These are phyloP conservation scores for Leccinum truebloodii DNA, from an alignment of 768 basidiomycete species.

Conservation along the genomic window DNA sequence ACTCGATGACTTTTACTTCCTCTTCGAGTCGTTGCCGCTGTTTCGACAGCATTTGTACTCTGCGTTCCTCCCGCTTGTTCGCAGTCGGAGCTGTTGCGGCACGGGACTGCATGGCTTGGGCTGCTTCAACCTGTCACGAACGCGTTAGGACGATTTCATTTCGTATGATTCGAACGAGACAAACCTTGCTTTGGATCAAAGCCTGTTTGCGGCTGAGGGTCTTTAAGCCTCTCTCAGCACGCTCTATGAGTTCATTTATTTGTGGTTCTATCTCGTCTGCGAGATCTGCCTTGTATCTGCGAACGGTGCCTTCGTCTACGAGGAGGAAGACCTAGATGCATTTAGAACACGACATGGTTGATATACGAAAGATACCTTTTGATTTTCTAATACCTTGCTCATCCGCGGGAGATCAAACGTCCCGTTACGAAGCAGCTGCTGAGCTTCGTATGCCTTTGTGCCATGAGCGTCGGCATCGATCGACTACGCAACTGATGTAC, in stretches of 20 bases:
- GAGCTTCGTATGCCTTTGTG: conserved; percentile 63
- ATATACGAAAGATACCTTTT: conserved; percentile 48
- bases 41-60: conserved; percentile 61
- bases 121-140: conserved; percentile 52
- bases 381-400: conserved; percentile 63
- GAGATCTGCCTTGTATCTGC: conserved; percentile 71
- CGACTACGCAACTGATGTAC: conserved; percentile 32
- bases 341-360: conserved; percentile 7
- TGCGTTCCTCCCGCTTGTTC: conserved; percentile 67
- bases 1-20: conserved; percentile 58
- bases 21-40: conserved; percentile 69
- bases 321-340: conserved; percentile 68
- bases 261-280: conserved; percentile 82
- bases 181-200: conserved; percentile 63
- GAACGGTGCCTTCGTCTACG: conserved; percentile 70
- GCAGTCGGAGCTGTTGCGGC: conserved; percentile 49
- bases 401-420: conserved; percentile 74
- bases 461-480: conserved; percentile 3
- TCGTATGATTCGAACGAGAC: conserved; percentile 1
- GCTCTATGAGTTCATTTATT: conserved; percentile 70
- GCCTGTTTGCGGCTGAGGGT: conserved; percentile 62
- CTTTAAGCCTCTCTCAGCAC: conserved; percentile 68
- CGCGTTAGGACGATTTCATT: background rate
- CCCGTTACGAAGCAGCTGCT: conserved; percentile 66
- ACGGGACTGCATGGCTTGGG: conserved; percentile 41